Conservation (phyloP, 2,329 filamentous ascomycete genomes). For the Tricladium varicosporioides region DNA sequence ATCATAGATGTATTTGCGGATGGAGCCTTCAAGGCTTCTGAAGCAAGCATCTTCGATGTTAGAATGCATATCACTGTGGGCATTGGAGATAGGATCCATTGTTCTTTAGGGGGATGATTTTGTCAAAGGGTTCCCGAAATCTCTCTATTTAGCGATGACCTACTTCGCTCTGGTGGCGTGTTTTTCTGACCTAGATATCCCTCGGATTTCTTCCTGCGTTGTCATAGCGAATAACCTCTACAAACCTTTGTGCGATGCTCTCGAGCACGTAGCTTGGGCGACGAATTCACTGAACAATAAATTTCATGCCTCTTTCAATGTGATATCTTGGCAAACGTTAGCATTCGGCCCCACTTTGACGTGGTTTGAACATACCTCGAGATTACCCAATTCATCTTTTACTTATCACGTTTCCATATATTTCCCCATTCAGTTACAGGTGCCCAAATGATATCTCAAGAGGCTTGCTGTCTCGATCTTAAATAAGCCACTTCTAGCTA, state of each 20-base stretch:
- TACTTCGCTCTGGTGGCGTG: constrained; percentile 26
- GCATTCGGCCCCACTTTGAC: neutral
- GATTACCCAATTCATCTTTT: neutral
- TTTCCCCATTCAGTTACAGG: neutral
- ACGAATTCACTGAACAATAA: constrained; percentile 24
- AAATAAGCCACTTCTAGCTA: neutral
- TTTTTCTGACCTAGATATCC: constrained; percentile 33
- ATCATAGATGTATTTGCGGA: constrained; percentile 27
- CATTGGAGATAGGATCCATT: constrained; percentile 16
- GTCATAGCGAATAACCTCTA: constrained; percentile 31
- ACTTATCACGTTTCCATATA: neutral
- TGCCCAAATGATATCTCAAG: too few species aligned
- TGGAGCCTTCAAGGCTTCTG: constrained; percentile 26
- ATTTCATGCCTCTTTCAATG: neutral
- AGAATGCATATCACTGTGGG: constrained; percentile 23
- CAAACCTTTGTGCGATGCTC: constrained; percentile 17
- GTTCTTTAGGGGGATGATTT: constrained; percentile 24
- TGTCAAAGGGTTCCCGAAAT: constrained; percentile 20
- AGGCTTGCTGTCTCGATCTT: neutral
- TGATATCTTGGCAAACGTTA: neutral
- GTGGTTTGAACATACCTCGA: neutral
- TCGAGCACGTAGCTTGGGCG: constrained; percentile 19
- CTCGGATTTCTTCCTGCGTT: constrained; percentile 30
- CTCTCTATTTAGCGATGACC: constrained; percentile 25
- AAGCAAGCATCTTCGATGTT: constrained; percentile 31